Evolutionary conservation across 306 rosid species (phyloP).

Genomic region (Mucuna pruriens): DNA sequence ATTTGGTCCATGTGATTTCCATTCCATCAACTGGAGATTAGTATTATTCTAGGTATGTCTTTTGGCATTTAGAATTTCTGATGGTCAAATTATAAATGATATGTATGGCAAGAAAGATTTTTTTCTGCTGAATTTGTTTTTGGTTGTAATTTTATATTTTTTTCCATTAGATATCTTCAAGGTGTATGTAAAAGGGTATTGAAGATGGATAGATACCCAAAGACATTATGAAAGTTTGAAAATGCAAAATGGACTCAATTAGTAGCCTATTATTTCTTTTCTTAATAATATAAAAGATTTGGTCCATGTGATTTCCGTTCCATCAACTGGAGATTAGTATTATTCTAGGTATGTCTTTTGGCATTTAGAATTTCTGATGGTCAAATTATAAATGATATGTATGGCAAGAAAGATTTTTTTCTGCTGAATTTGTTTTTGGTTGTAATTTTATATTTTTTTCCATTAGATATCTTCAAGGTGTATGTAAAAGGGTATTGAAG

Average conservation of each 20-base stretch:
- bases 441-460: not conserved
- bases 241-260: not conserved
- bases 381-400: not conserved
- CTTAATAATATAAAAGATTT: not conserved
- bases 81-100: not conserved
- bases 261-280: not conserved
- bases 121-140: not conserved
- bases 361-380: constrained; percentile 14
- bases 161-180: not conserved
- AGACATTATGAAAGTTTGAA: not conserved
- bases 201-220: not conserved
- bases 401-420: constrained; percentile 7
- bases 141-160: not conserved
- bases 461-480: not conserved
- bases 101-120: not conserved
- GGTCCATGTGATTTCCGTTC: constrained; percentile 10
- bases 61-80: constrained; percentile 13
- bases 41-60: not conserved
- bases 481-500: not conserved
- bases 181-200: not conserved
- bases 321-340: constrained; percentile 10
- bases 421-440: not conserved
- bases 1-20: constrained; percentile 18
- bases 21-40: constrained; percentile 5
- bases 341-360: not conserved